These are phyloP conservation scores for Luffa aegyptiaca DNA, from an alignment of 306 rosid species.

Conservation along the genomic window DNA sequence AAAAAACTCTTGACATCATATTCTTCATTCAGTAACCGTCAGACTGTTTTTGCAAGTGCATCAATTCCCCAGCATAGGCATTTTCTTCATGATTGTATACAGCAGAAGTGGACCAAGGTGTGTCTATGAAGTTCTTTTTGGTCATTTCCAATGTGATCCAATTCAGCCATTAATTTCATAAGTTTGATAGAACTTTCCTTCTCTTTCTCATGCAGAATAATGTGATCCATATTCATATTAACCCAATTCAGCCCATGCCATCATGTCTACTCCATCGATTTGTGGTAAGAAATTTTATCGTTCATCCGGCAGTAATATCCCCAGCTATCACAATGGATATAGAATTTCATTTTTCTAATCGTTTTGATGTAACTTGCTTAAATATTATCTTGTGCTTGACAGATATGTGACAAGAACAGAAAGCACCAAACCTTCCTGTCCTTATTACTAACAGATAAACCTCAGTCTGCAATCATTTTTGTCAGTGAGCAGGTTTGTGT, in stretches of 20 bases:
- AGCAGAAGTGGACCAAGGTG: constrained; percentile 97
- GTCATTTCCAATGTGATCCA: not conserved
- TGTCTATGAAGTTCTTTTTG: constrained; percentile 16
- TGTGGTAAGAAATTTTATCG: constrained; percentile 35
- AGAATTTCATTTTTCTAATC: not conserved
- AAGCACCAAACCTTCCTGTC: constrained; percentile 56
- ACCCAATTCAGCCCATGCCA: constrained; percentile 79
- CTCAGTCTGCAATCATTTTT: constrained; percentile 67
- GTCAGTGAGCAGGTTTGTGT: constrained; percentile 63
- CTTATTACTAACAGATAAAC: constrained; percentile 54
- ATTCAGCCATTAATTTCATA: not conserved
- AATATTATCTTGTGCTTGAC: constrained; percentile 20
- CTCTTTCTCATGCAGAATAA: constrained; percentile 32
- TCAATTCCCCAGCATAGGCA: constrained; percentile 88
- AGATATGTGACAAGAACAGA: constrained; percentile 44
- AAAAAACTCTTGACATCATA: constrained; percentile 78
- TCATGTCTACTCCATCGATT: constrained; percentile 63
- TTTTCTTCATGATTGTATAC: constrained; percentile 71
- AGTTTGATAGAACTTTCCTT: not conserved
- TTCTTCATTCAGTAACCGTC: constrained; percentile 60
- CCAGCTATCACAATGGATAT: not conserved
- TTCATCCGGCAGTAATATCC: not conserved
- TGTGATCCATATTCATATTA: constrained; percentile 74
- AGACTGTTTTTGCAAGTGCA: constrained; percentile 92
- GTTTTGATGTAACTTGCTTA: not conserved